Evolutionary conservation across 306 rosid genomes (phyloP), one percentile per base, ranked within the genome.

Genomic region (Castanea sativa): DNA sequence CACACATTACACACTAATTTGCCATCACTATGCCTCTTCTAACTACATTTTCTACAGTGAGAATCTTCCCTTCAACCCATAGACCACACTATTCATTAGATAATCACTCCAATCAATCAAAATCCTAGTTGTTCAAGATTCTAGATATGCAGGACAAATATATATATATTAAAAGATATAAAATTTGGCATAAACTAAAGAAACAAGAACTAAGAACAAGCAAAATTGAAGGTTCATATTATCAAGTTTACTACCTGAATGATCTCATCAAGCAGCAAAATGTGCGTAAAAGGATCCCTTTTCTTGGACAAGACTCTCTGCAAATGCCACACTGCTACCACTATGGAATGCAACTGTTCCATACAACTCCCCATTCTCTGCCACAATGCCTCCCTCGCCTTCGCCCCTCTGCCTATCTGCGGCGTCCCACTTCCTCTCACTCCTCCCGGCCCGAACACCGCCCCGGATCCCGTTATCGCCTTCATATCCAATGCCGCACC

Each of bases 301-400:
- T 95, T 95, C 84, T 95, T 95, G 5, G 98, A 95, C 70, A 95
- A 88, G 71, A 95, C 98, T 82, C 98, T 90, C 87, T 95, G 98
- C 89, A 95, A 87, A 71, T 95, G 99, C 98, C 99, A 95, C 43
- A 93, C 93, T 0, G 92, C 92, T 0, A 95, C 94, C 75, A 93
- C 87, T 43, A 90, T 86, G 1, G 96, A 95, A 89, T 95, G 98
- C 86, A 95, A 76, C 78, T 87, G 92, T 65, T 95, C 99, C 99
- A 95, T 91, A 81, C 93, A 91, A 69, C 76, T 89, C 77, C 93
- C 97, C 88, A 93, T 79, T 72, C 97, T 88, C 83, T 91, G 98
- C 99, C 99, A 95, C 61, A 93, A 68, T 16, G 91, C 93, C 60
- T 93, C 99, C 84, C 93, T 87, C 2, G 98, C 98, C 90, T 95